Evolutionary conservation across 1,139 yeast genomes (phyloP), one percentile per base, ranked within the genome.

Genomic region (Zygosaccharomyces pseudobailii): DNA sequence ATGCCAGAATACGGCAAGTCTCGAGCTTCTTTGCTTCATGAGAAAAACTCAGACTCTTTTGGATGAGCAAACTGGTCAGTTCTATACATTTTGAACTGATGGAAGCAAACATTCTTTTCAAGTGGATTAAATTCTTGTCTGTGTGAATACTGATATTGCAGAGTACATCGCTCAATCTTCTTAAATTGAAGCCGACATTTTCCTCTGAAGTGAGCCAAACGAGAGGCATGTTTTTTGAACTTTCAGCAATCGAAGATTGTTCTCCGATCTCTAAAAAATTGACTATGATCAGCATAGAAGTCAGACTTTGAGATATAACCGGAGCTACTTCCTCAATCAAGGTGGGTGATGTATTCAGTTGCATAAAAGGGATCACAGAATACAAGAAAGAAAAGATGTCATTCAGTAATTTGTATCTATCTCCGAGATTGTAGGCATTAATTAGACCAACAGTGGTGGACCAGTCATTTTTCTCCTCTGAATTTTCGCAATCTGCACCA

Each of bases 121-220:
- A 40, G 36, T 57, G 53, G 6, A 45, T 45, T 30, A 56, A 36
- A 35, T 51, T 55, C 20, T 47, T 47, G 32, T 56, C 56, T 4
- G 56, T 49, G 20, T 57, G 58, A 7, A 49, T 42, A 22, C 54
- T 57, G 25, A 56, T 46, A 21, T 53, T 57, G 23, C 56, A 52
- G 5, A 61, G 43, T 4, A 53, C 52, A 9, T 62, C 65, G 28
- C 62, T 56, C 25, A 76, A 52, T 47, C 81, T 74, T n/a, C 78
- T 68, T 35, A 82, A 62, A 25, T 75, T 72, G 17, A 74, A 69
- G 2, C 82, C 85, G 47, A 80, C 61, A 31, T 72, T 71, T 53
- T 81, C 87, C 9, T 70, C 66, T 1, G 81, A 68, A 13, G 74
- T 66, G 23, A 89, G 67, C 88, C 95, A 84, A 13, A 69, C 58